Percentiles rank a stretch among this genome's conserved stretches.
Evolutionary conservation across 2,329 filamentous ascomycete genomes (phyloP).

Genomic region (Colletotrichum neosansevieriae): DNA sequence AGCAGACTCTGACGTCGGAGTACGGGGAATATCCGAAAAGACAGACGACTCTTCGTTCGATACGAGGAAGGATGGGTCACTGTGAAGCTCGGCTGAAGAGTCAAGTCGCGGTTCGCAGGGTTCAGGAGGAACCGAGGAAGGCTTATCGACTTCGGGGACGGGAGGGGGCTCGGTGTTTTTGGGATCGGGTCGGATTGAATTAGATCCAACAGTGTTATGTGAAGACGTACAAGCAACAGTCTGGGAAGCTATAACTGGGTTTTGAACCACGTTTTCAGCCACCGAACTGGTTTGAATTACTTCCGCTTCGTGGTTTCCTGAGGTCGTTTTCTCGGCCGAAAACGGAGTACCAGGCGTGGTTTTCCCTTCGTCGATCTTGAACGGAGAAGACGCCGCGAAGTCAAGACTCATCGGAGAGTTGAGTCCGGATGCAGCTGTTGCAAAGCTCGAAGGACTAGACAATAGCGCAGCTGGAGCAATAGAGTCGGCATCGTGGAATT

Average conservation of each 20-base stretch:
- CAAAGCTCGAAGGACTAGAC: constrained; percentile 37
- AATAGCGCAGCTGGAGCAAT: neutral
- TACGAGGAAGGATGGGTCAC: constrained; percentile 19
- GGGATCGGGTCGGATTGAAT: neutral
- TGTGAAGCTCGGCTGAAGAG: neutral
- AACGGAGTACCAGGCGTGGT: neutral
- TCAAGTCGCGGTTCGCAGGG: constrained; percentile 23
- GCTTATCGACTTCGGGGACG: neutral
- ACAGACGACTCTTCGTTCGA: constrained; percentile 23
- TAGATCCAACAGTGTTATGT: constrained; percentile 20
- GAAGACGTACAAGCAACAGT: constrained; percentile 36
- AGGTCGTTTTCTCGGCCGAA: neutral
- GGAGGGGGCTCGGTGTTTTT: constrained; percentile 11
- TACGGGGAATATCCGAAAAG: constrained; percentile 12
- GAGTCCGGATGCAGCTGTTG: constrained; percentile 25
- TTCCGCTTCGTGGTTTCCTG: neutral
- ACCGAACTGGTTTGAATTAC: neutral
- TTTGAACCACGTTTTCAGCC: neutral
- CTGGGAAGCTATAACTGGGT: constrained; percentile 6
- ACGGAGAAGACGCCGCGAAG: neutral
- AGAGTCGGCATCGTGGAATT: constrained; percentile 34
- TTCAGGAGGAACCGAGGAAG: constrained; percentile 1
- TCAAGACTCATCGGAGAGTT: constrained; percentile 32
- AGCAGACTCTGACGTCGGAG: constrained; percentile 27
- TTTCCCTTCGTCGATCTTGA: neutral